Conservation (phyloP, 2,329 filamentous ascomycete genomes). For the Aspergillus piperis region DNA sequence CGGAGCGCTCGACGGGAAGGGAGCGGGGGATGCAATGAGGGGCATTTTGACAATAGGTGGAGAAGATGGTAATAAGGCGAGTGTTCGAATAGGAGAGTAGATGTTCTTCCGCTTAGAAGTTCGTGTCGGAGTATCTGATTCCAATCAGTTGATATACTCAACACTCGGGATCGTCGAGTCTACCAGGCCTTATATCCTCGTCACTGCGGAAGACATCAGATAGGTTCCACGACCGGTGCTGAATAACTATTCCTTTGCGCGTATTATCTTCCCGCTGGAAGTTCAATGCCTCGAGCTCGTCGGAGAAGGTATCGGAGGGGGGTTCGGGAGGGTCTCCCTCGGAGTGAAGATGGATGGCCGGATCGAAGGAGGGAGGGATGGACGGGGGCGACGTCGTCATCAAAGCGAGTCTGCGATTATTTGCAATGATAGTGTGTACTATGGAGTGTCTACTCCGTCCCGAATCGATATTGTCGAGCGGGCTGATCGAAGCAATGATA, state of each 20-base stretch:
- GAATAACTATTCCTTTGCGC: conserved; percentile 44
- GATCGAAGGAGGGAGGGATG: conserved; percentile 53
- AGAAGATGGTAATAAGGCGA: conserved; percentile 34
- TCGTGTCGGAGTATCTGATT: conserved; percentile 43
- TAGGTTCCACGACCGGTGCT: conserved; percentile 45
- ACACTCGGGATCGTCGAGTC: neutral
- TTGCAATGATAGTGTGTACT: neutral
- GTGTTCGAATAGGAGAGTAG: conserved; percentile 12
- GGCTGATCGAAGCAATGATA: neutral
- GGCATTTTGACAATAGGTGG: conserved; percentile 40
- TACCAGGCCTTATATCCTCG: conserved; percentile 42
- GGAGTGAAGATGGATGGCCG: conserved; percentile 52
- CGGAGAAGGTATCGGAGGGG: conserved; percentile 39
- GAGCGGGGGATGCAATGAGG: conserved; percentile 44
- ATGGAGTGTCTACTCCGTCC: too few species aligned
- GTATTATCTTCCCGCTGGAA: conserved; percentile 35
- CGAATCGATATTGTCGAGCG: too few species aligned
- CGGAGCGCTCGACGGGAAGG: conserved; percentile 40
- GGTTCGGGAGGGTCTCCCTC: conserved; percentile 36
- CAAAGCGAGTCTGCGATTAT: neutral
- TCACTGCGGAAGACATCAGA: conserved; percentile 47
- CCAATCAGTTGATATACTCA: conserved; percentile 2
- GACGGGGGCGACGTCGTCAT: conserved; percentile 39
- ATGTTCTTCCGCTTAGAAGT: conserved; percentile 13
- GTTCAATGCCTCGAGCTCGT: conserved; percentile 45